Conservation (phyloP, 2,329 filamentous ascomycete genomes). For the Pseudogymnoascus sp. region DNA sequence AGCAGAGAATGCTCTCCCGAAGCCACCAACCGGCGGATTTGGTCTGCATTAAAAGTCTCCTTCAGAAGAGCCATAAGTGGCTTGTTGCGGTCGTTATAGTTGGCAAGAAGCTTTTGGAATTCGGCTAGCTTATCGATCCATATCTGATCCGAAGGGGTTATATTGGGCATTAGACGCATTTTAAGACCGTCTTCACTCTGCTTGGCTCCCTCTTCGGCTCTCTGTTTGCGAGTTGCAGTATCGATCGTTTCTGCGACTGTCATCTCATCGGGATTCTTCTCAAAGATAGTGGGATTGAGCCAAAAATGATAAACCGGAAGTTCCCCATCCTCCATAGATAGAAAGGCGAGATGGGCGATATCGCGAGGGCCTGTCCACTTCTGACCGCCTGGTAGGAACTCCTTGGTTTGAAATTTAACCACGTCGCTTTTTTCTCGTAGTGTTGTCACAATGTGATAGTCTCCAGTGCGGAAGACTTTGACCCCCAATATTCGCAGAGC, state of each 20-base stretch:
- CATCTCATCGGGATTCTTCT: neutral
- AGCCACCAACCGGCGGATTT: conserved; percentile 12
- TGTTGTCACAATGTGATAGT: neutral
- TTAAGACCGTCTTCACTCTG: neutral
- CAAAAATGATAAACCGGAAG: neutral
- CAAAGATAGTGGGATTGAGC: neutral
- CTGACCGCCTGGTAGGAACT: neutral
- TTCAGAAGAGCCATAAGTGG: conserved; percentile 9
- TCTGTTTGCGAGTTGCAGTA: neutral
- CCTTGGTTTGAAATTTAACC: conserved; percentile 4
- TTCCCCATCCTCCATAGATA: neutral
- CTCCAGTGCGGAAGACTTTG: conserved; percentile 6
- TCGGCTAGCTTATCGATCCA: conserved; percentile 10
- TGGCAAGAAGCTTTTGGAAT: conserved; percentile 10
- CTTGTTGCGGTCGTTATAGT: neutral
- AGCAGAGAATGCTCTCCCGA: conserved; percentile 15
- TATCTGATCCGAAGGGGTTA: conserved; percentile 14
- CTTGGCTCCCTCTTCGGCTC: neutral
- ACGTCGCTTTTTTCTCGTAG: neutral
- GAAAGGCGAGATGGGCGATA: neutral
- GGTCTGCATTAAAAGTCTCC: neutral
- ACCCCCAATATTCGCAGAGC: neutral
- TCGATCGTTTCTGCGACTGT: neutral
- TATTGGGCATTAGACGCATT: conserved; percentile 11
- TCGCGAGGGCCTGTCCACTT: neutral